These are phyloP conservation scores for Paracoccidioides brasiliensis DNA, from an alignment of 2,329 filamentous ascomycete genomes.

Conservation along the genomic window DNA sequence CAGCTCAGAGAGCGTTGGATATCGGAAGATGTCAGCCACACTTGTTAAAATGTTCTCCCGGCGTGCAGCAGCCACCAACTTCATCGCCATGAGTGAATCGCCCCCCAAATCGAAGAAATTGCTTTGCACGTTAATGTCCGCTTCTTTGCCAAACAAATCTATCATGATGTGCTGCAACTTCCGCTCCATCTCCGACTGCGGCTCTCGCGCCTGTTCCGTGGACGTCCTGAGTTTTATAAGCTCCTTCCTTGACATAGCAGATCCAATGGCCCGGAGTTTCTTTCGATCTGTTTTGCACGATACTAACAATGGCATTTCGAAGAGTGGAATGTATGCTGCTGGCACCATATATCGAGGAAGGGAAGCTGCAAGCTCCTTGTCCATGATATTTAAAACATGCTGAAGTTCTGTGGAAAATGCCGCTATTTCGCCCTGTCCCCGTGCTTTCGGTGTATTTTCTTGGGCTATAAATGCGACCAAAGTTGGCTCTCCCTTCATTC, in stretches of 20 bases:
- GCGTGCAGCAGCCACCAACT: constrained; percentile 16
- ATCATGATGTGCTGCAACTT: constrained; percentile 22
- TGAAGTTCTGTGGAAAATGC: constrained; percentile 17
- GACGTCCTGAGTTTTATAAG: constrained; percentile 9
- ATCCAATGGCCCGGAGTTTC: constrained; percentile 18
- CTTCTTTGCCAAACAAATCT: constrained; percentile 15
- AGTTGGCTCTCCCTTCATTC: constrained; percentile 28
- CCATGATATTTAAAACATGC: constrained; percentile 20
- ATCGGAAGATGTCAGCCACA: constrained; percentile 17
- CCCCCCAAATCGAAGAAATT: constrained; percentile 18
- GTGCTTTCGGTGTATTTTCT: constrained; percentile 18
- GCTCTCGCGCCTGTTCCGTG: constrained; percentile 5
- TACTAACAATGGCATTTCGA: constrained; percentile 22
- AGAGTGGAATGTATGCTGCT: constrained; percentile 26
- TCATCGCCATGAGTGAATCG: constrained; percentile 20
- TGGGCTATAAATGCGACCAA: constrained; percentile 35
- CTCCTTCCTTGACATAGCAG: constrained; percentile 15
- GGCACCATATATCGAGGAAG: constrained; percentile 30
- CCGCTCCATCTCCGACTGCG: constrained; percentile 17
- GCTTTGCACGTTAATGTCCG: constrained; percentile 10
- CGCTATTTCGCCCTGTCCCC: constrained; percentile 21
- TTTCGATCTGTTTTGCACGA: constrained; percentile 25
- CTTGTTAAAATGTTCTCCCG: constrained; percentile 11
- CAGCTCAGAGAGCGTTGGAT: constrained; percentile 25
- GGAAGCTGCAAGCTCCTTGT: constrained; percentile 24